Base-by-base conservation (phyloP, 176 grass and related monocot genomes). In the Dendrocalamus sinicus region DNA sequence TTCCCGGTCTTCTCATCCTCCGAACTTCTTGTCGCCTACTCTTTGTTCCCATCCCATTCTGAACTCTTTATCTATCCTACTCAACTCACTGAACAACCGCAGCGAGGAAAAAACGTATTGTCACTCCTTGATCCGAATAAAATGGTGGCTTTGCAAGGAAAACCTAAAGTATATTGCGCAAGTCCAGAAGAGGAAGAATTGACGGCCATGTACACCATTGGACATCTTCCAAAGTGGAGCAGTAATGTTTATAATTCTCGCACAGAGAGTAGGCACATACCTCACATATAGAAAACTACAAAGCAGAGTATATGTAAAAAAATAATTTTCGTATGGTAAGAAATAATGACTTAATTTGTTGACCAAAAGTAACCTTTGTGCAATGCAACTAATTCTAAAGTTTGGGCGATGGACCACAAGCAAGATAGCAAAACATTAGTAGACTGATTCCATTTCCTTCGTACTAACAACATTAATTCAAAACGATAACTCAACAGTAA, bases 11-110 rank as follows among this genome's bases (percentile, higher is more conserved):
- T 52, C 32, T 55, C 4, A 39, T 48, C 60, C 17, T 51, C 70
- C 55, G 48, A 52, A 68, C 89, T 35, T 12, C 60, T 47, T 85
- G 67, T 73, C 83, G 62, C 73, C 67, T 60, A 79, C 83, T n/a
- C 51, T 8, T 69, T 80, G 82, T 73, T 1, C 52, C 30, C 70
- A 76, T 45, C 50, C 48, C 16, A 19, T 13, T 81, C 9, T 8
- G 0, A 59, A 0, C 76, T 28, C 50, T 19, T 23, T 35, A 8
- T 35, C 75, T 37, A 60, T 17, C 54, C 37, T 60, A 63, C 88
- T 53, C 77, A 82, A 39, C 78, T 80, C 69, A 14, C n/a, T 20
- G 64, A 48, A 41, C 43, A 26, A 30, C 4, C 14, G 16, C 48
- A 11, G 62, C 35, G 43, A 46, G 9, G 24, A 26, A 79, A 48